Evolutionary conservation across 2,329 filamentous ascomycete genomes (phyloP).

Genomic region (Eurotiales sp.): DNA sequence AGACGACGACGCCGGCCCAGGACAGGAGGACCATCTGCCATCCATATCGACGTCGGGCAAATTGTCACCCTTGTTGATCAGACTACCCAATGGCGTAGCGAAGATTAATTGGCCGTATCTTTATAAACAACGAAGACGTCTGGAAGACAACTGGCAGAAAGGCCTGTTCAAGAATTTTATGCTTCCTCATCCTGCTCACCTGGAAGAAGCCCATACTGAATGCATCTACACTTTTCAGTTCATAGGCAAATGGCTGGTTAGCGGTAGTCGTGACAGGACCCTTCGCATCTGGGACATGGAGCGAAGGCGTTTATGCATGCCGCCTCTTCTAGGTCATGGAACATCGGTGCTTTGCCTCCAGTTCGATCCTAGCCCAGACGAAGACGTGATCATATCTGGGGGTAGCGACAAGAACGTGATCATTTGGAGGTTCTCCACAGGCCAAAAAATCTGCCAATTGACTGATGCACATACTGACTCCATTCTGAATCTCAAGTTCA

Average conservation of each 20-base stretch:
- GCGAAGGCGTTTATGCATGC: slow-evolving; percentile 69
- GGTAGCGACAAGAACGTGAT: slow-evolving; percentile 91
- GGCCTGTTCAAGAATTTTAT: slow-evolving; percentile 83
- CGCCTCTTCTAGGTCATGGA: slow-evolving; percentile 70
- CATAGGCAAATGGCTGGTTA: slow-evolving; percentile 79
- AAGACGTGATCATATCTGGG: slow-evolving; percentile 92
- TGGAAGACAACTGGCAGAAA: slow-evolving; percentile 89
- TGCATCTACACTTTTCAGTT: slow-evolving; percentile 96
- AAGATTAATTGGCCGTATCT: slow-evolving; percentile 90
- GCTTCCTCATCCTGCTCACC: slow-evolving; percentile 76
- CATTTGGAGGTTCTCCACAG: slow-evolving; percentile 90
- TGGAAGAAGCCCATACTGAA: slow-evolving; percentile 79
- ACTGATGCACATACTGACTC: slow-evolving; percentile 79
- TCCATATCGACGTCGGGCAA: slow-evolving; percentile 1
- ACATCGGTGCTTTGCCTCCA: slow-evolving; percentile 93
- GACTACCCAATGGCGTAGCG: slow-evolving; percentile 30
- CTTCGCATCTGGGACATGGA: slow-evolving; percentile 88
- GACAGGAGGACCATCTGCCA: background rate
- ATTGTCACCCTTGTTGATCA: slow-evolving; percentile 29
- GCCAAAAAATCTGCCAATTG: slow-evolving; percentile 73
- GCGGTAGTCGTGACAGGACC: slow-evolving; percentile 83
- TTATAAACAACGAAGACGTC: slow-evolving; percentile 76
- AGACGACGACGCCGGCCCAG: background rate
- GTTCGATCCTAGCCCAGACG: slow-evolving; percentile 81
- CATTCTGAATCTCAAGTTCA: slow-evolving; percentile 88